A percentile compares a stretch with the other conserved stretches of the same genome.
These are phyloP conservation scores for Cladosporium sp. DNA, from an alignment of 2,329 filamentous ascomycete genomes.

Conservation along the genomic window DNA sequence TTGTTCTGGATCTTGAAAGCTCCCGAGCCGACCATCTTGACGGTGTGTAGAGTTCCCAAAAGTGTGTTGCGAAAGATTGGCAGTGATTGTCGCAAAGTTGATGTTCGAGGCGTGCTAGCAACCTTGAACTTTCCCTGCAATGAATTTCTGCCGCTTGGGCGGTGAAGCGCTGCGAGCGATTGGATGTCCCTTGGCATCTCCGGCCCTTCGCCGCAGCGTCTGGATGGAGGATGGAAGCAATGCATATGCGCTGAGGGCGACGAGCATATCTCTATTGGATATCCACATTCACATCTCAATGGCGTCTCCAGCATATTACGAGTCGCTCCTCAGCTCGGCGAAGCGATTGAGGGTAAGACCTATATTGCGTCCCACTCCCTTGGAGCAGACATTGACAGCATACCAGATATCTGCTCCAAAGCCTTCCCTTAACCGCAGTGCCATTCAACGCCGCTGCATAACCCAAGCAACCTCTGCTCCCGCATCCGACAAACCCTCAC, in stretches of 20 bases:
- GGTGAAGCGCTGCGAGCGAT: slow-evolving; percentile 1
- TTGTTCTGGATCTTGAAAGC: slow-evolving; percentile 53
- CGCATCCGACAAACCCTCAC: background rate
- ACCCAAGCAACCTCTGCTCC: slow-evolving; percentile 17
- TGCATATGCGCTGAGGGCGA: background rate
- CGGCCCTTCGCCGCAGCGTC: slow-evolving; percentile 8
- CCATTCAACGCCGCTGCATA: slow-evolving; percentile 23
- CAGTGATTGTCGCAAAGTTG: slow-evolving; percentile 15
- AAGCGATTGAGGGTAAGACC: slow-evolving; percentile 47
- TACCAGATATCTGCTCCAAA: slow-evolving; percentile 27
- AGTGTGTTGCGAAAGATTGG: background rate
- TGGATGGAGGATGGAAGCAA: background rate
- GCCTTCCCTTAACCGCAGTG: slow-evolving; percentile 20
- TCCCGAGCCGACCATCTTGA: slow-evolving; percentile 21
- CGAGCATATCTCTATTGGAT: slow-evolving; percentile 1
- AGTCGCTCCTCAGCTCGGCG: slow-evolving; percentile 44
- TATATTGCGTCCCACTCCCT: background rate
- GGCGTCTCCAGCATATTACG: slow-evolving; percentile 46
- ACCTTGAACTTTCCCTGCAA: slow-evolving; percentile 4
- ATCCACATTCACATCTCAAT: slow-evolving; percentile 33
- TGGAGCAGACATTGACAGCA: slow-evolving; percentile 18
- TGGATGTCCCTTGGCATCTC: slow-evolving; percentile 8
- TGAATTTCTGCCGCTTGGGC: slow-evolving; percentile 17
- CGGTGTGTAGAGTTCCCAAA: background rate
- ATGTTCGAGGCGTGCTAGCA: background rate